phyloP scores from a whole-genome alignment of 108 stramenopile species.

The Cyclotella distinguenda region DNA sequence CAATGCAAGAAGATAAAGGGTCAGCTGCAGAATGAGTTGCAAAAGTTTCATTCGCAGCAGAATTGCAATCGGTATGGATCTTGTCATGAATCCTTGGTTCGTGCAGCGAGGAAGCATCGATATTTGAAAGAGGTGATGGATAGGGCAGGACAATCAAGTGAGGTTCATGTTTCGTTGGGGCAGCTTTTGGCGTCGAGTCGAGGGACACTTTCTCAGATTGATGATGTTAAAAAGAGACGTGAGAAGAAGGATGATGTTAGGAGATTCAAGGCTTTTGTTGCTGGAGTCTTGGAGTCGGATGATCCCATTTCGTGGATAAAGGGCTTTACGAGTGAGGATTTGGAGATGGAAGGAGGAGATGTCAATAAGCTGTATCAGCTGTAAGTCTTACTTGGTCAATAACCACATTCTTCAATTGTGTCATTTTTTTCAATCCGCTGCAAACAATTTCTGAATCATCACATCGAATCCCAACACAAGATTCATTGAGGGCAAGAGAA shows the following conservation, averaged over 20 bases:
- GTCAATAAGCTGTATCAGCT: constrained; percentile 51
- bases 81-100: constrained; percentile 36
- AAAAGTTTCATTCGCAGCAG: constrained; percentile 18
- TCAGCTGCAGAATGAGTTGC: constrained; percentile 17
- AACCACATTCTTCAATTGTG: no score
- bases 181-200: constrained; percentile 23
- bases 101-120: constrained; percentile 27
- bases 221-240: constrained; percentile 10
- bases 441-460: no score
- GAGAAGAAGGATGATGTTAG: constrained; percentile 34
- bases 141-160: constrained; percentile 7
- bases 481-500: constrained; percentile 47
- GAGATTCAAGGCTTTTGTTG: constrained; percentile 43
- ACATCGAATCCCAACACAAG: no score
- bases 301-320: constrained; percentile 41
- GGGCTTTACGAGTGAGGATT: constrained; percentile 6
- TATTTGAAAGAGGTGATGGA: constrained; percentile 7
- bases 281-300: constrained; percentile 36
- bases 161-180: constrained; percentile 14
- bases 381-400: no score
- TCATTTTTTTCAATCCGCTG: no score
- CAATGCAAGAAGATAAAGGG: constrained; percentile 28
- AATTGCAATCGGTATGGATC: constrained; percentile 20
- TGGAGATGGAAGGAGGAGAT: constrained; percentile 36
- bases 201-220: constrained; percentile 21